phyloP scores from a whole-genome alignment of 2,329 filamentous ascomycete genomes.

The Microthyrium microscopicum region DNA sequence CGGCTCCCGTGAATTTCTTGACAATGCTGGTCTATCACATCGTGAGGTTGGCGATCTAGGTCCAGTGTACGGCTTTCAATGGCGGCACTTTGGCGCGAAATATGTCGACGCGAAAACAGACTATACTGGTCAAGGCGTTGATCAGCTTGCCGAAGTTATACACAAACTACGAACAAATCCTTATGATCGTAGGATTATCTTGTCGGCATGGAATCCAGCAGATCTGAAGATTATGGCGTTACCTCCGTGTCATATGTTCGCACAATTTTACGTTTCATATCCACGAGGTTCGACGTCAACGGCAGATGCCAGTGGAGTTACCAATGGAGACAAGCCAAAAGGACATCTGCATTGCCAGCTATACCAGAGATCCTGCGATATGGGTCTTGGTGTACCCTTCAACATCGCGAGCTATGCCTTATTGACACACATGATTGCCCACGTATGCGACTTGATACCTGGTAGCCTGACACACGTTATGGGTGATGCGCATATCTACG shows the following conservation, averaged over 20 bases:
- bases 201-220: conserved; percentile 85
- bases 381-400: conserved; percentile 93
- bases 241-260: conserved; percentile 94
- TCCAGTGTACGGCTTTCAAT: conserved; percentile 96
- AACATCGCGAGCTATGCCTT: conserved; percentile 94
- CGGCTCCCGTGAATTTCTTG: conserved; percentile 76
- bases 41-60: conserved; percentile 80
- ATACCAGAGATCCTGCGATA: conserved; percentile 90
- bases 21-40: conserved; percentile 64
- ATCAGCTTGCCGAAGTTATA: conserved; percentile 84
- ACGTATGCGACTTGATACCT: conserved; percentile 67
- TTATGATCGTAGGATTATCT: conserved; percentile 77
- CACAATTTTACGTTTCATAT: conserved; percentile 83
- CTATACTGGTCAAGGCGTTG: conserved; percentile 77
- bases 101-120: conserved; percentile 67
- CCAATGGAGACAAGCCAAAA: conserved; percentile 23
- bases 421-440: conserved; percentile 86
- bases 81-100: conserved; percentile 91
- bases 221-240: conserved; percentile 80
- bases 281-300: conserved; percentile 23
- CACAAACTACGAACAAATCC: conserved; percentile 69
- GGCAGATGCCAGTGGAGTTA: conserved; percentile 12
- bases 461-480: conserved; percentile 87
- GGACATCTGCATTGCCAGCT: conserved; percentile 73
- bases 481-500: conserved; percentile 95